Evolutionary conservation across 495 filamentous ascomycete genomes (phyloP).

Genomic region (Chaetomidium leptoderma): DNA sequence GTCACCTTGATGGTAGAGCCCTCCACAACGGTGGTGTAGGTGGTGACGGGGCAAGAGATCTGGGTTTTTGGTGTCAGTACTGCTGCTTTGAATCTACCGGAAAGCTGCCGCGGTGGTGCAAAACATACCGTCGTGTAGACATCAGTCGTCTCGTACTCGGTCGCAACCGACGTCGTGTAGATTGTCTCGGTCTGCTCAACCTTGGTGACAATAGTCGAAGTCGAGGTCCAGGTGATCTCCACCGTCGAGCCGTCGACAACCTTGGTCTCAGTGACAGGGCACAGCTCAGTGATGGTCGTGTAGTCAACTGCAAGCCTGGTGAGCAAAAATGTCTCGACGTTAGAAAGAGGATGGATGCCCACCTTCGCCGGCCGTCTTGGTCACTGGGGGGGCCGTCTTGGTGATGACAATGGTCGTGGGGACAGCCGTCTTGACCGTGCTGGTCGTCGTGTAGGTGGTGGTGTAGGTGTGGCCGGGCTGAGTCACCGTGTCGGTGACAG

Average conservation of each 20-base stretch:
- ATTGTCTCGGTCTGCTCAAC: conserved; percentile 25
- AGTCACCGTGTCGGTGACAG: conserved; percentile 41
- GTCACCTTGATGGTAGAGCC: conserved; percentile 41
- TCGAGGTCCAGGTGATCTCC: conserved; percentile 42
- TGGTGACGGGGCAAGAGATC: conserved; percentile 41
- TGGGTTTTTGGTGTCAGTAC: conserved; percentile 3
- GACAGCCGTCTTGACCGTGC: conserved; percentile 30
- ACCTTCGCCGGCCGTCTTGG: conserved; percentile 22
- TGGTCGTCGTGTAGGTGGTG: conserved; percentile 47
- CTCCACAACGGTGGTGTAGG: conserved; percentile 40
- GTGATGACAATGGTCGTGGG: conserved; percentile 28
- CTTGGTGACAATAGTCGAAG: conserved; percentile 32
- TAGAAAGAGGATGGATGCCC: not conserved
- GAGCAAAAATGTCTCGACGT: not conserved
- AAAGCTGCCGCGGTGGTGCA: too few species aligned
- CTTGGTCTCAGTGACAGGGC: conserved; percentile 44
- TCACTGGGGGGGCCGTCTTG: conserved; percentile 24
- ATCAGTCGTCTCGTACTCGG: conserved; percentile 38
- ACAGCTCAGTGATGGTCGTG: conserved; percentile 40
- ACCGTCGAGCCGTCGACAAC: conserved; percentile 40
- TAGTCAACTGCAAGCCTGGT: conserved; percentile 28
- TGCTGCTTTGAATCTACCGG: too few species aligned
- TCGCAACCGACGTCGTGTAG: conserved; percentile 36
- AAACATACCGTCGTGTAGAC: conserved; percentile 36
- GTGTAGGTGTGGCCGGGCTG: conserved; percentile 36